Evolutionary conservation across 179 eudicot species (phyloP), one percentile per base, ranked within the genome.

Genomic region (Amaranthus tricolor): DNA sequence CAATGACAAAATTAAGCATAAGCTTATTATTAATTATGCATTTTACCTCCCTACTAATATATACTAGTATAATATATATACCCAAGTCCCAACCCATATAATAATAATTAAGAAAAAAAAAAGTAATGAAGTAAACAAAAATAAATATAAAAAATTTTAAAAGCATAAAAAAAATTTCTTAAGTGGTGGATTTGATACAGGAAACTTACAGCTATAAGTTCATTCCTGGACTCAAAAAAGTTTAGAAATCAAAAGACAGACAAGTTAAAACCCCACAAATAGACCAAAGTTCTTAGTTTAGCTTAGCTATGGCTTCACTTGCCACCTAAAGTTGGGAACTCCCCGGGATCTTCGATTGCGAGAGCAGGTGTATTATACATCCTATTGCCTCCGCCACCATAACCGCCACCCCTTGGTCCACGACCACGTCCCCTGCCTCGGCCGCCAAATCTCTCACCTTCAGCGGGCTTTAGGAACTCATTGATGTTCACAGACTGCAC

Each of bases 401-500:
- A 69, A 24, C 48, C 72, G 40, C 72, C 72, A 21, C 72, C 71
- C 52, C 72, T 69, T 53, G 72, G 9, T 45, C 71, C 72, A 69
- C 72, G 61, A 68, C 72, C 72, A 58, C 67, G 83, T 14, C 85
- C 82, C 5, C 83, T 81, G 43, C 89, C 88, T 10, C 79, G 69
- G 2, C 74, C 79, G 10, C 75, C 63, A 20, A 77, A 84, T 63
- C 76, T 86, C 70, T 87, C 92, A 13, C 96, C 94, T 3, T 91
- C 94, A 70, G 91, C 88, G 7, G 96, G 96, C 88, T 91, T 93
- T 85, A 93, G 81, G 80, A 93, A 93, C 83, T 93, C 94, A 17
- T 91, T 93, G 61, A 93, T 91, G 87, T 90, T 89, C 31, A 88
- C 85, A 52, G 94, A 79, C 96, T 93, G 87, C 80, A 75, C 68